Evolutionary conservation across 164 flowering plant species (phyloP), one percentile per base, ranked within the genome.

Genomic region (Tetracentron sinense): DNA sequence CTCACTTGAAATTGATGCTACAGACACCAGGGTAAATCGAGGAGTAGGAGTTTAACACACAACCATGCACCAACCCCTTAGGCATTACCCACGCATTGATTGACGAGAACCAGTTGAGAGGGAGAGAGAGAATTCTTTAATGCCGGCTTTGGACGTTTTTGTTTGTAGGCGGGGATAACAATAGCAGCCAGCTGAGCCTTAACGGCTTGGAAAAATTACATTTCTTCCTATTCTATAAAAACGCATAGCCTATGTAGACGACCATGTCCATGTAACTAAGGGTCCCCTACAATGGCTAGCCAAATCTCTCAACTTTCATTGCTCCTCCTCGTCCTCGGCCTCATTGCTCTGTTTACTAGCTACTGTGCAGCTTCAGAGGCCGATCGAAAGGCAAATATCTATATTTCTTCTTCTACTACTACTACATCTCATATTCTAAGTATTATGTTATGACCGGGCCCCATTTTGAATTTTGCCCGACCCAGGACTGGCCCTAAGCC

Each of bases 371-470:
- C 71, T 21, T 68, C 71, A 42, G 29, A 60, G 14, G 38, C 64
- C 0, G 61, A 68, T 11, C 57, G 28, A 54, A 69, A 63, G 72
- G 72, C 67, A 69, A 57, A 2, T 42, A 17, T 54, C 21, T 54
- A 6, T 48, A 1, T 8, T 33, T 6, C 27, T 48, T 20, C 19
- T 22, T 5, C 25, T 30, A 12, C 14, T 38, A 38, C 29, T 33
- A 33, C 6, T 33, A 4, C 7, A 2, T 7, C n/a, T 15, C n/a
- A n/a, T 33, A 33, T 33, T 33, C 10, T 33, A 33, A 33, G 4
- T 10, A 33, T 33, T 33, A 33, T 4, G 38, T n/a, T n/a, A n/a
- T n/a, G n/a, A n/a, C n/a, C n/a, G n/a, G n/a, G n/a, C n/a, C n/a
- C n/a, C n/a, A n/a, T n/a, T n/a, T n/a, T n/a, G n/a, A n/a, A n/a